A percentile compares a stretch with the other conserved stretches of the same genome.
These are phyloP conservation scores for Agaricales sp. DNA, from an alignment of 1,284 basidiomycete genomes.

Conservation along the genomic window DNA sequence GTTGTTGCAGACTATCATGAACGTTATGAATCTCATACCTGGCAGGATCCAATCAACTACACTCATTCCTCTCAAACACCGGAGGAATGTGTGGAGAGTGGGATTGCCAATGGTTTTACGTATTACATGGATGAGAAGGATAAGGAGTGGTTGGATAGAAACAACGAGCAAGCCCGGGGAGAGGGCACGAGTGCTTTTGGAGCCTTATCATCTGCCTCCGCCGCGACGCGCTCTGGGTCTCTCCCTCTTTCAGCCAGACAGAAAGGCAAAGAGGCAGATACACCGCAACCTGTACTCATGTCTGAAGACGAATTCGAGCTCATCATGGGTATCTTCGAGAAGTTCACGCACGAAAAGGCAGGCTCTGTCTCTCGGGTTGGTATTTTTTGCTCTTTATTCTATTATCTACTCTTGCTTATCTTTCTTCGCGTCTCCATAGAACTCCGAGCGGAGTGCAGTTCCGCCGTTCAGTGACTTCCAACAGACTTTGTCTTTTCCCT, in stretches of 20 bases:
- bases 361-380: slow-evolving; percentile 76
- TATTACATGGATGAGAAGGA: slow-evolving; percentile 98
- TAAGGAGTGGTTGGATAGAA: slow-evolving; percentile 87
- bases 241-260: slow-evolving; percentile 59
- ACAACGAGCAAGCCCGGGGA: slow-evolving; percentile 82
- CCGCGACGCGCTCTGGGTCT: slow-evolving; percentile 37
- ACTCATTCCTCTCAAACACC: slow-evolving; percentile 82
- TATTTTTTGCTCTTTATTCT: neutral
- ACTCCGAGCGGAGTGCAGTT: slow-evolving; percentile 45
- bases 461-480: slow-evolving; percentile 78
- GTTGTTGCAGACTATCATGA: slow-evolving; percentile 66
- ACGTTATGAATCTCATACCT: slow-evolving; percentile 60
- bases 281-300: slow-evolving; percentile 50
- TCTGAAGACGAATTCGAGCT: slow-evolving; percentile 91
- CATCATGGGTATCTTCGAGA: slow-evolving; percentile 93
- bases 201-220: slow-evolving; percentile 34
- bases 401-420: slow-evolving; percentile 2
- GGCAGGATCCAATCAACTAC: slow-evolving; percentile 74
- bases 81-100: slow-evolving; percentile 61
- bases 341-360: slow-evolving; percentile 81
- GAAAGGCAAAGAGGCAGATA: slow-evolving; percentile 71
- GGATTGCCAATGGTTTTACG: slow-evolving; percentile 61
- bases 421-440: slow-evolving; percentile 38
- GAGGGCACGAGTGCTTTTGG: slow-evolving; percentile 75
- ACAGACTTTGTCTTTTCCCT: slow-evolving; percentile 49